Percentiles rank a stretch among this genome's conserved stretches.
Conservation (phyloP, 768 basidiomycete genomes). For the Suillus alpinus region DNA sequence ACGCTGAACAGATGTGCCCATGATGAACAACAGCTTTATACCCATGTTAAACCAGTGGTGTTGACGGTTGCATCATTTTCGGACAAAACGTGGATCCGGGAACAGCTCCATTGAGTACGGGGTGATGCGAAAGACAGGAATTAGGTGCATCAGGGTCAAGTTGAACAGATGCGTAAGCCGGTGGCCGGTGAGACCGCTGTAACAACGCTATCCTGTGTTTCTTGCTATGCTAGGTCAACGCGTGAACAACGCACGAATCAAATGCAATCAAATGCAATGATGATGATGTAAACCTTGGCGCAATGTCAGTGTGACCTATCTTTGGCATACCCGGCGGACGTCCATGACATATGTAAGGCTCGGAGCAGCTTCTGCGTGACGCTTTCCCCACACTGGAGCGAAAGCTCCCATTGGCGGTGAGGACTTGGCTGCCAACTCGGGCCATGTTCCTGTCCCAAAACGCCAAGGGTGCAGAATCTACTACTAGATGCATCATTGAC, state of each 20-base stretch:
- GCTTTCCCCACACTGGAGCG: not conserved
- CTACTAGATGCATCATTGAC: not conserved
- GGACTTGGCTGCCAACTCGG: not conserved
- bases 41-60: not conserved
- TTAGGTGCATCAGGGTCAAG: not conserved
- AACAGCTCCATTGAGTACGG: not conserved
- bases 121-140: not conserved
- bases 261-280: not conserved
- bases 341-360: no score
- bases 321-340: not conserved
- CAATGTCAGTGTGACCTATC: not conserved
- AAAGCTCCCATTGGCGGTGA: not conserved
- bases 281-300: not conserved
- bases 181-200: not conserved
- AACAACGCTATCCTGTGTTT: not conserved
- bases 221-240: not conserved
- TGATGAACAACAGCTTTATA: not conserved
- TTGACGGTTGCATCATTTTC: conserved; percentile 1
- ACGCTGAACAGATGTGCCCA: no score
- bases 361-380: not conserved
- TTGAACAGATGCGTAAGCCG: not conserved
- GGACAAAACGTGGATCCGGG: not conserved
- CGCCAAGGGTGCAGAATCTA: not conserved
- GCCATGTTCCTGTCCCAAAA: not conserved
- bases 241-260: not conserved